phyloP scores from a whole-genome alignment of 768 basidiomycete species.

The Rhodosporidiobolus sp. region DNA sequence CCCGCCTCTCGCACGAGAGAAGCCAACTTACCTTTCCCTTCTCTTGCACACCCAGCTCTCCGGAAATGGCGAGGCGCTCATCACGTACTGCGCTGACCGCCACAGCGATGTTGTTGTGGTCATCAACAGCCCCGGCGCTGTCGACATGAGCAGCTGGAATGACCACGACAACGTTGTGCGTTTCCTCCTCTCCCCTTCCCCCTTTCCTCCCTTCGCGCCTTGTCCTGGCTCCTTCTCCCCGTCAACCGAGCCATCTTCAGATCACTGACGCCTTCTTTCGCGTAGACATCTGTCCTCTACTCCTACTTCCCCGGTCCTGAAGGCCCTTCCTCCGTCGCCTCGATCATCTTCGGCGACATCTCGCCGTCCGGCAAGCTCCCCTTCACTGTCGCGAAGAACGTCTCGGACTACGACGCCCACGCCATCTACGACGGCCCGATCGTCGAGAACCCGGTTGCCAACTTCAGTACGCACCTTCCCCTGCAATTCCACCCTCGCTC shows the following conservation, averaged over 20 bases:
- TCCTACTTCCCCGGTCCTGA: slow-evolving; percentile 52
- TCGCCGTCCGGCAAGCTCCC: slow-evolving; percentile 62
- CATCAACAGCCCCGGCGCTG: slow-evolving; percentile 49
- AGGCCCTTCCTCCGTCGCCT: slow-evolving; percentile 59
- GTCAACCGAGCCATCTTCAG: no score
- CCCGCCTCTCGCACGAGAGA: background rate
- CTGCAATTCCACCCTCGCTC: no score
- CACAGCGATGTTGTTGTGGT: slow-evolving; percentile 44
- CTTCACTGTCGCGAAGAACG: slow-evolving; percentile 34
- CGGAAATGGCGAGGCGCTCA: slow-evolving; percentile 41
- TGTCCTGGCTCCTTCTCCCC: no score
- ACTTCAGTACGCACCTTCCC: no score
- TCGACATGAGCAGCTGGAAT: slow-evolving; percentile 58
- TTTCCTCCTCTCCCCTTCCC: no score
- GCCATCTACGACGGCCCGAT: slow-evolving; percentile 14
- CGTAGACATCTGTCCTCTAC: slow-evolving; percentile 13
- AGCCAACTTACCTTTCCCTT: no score
- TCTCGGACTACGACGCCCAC: slow-evolving; percentile 48
- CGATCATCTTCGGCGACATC: slow-evolving; percentile 61
- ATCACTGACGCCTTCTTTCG: no score
- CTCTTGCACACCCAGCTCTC: no score
- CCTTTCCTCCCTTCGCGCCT: no score
- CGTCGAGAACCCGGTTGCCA: slow-evolving; percentile 6
- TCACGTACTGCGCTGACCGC: slow-evolving; percentile 42
- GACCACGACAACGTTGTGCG: slow-evolving; percentile 46